Conservation (phyloP, 2,329 filamentous ascomycete species). For the Arachnomyces sp. region DNA sequence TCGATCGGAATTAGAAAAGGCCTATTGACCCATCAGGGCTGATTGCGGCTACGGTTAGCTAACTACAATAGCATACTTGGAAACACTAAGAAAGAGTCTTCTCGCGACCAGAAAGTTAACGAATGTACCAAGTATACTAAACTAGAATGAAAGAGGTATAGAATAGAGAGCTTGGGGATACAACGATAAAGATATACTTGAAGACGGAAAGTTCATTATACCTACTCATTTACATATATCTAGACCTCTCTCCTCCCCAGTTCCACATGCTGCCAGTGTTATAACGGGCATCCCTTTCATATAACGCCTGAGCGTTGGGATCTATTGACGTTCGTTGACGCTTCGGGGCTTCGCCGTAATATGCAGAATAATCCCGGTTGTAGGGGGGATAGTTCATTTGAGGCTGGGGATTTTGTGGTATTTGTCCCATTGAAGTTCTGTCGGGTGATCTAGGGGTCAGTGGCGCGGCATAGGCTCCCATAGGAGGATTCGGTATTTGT, state of each 20-base stretch:
- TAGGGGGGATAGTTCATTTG: conserved; percentile 29
- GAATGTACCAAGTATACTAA: no score
- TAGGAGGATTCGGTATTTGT: no score
- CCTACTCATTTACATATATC: conserved; percentile 28
- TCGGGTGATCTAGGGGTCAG: conserved; percentile 30
- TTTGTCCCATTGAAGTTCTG: conserved; percentile 21
- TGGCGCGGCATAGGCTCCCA: no score
- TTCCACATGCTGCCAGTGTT: conserved; percentile 24
- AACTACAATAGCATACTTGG: no score
- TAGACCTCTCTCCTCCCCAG: conserved; percentile 24
- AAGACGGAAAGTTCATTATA: conserved; percentile 15
- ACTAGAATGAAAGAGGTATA: no score
- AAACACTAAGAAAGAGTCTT: no score
- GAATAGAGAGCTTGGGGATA: no score
- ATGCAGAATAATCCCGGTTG: conserved; percentile 25
- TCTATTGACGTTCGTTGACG: conserved; percentile 34
- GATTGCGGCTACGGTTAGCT: no score
- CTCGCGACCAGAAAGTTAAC: no score
- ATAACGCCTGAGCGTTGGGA: conserved; percentile 26
- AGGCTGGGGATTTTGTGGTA: neutral
- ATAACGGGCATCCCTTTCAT: conserved; percentile 30
- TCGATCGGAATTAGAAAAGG: neutral
- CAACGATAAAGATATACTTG: no score
- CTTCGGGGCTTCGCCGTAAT: conserved; percentile 28
- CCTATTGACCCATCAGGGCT: no score